Evolutionary conservation across 805 yeast species (phyloP).

Genomic region (Schwanniomyces yamadae): DNA sequence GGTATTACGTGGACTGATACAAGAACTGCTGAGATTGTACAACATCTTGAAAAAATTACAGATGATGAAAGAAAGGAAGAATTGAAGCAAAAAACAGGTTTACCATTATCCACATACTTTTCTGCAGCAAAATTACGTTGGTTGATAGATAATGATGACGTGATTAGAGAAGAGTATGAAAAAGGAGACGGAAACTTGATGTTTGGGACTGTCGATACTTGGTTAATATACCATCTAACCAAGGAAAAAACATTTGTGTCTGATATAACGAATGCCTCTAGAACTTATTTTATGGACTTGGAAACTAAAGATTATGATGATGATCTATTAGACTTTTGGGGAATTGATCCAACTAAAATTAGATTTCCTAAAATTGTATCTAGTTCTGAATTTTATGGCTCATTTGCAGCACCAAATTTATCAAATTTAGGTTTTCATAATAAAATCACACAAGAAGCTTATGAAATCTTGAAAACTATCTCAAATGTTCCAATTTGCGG

Average conservation of each 20-base stretch:
- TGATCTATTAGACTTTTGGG: constrained; percentile 74
- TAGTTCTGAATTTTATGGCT: constrained; percentile 75
- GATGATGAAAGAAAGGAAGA: constrained; percentile 55
- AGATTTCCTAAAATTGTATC: constrained; percentile 75
- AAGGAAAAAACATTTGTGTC: constrained; percentile 68
- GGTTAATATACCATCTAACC: constrained; percentile 87
- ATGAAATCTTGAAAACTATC: constrained; percentile 47
- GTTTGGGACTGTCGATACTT: constrained; percentile 93
- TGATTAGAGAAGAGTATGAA: constrained; percentile 65
- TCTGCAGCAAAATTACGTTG: constrained; percentile 88
- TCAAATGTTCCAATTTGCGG: constrained; percentile 77
- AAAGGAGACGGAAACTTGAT: constrained; percentile 68
- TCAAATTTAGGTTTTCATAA: constrained; percentile 51
- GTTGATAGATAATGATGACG: constrained; percentile 78
- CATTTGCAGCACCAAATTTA: constrained; percentile 61
- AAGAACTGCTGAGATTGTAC: constrained; percentile 72
- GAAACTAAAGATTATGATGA: constrained; percentile 74
- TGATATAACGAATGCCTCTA: constrained; percentile 87
- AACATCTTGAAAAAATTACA: constrained; percentile 53
- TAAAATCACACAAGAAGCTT: constrained; percentile 51
- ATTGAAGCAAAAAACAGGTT: constrained; percentile 68
- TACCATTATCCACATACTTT: constrained; percentile 88
- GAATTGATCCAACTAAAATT: constrained; percentile 65
- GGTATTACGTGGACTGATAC: constrained; percentile 98
- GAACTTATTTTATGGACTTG: constrained; percentile 88